These are phyloP conservation scores for Pseudogymnoascus sp. DNA, from an alignment of 2,329 filamentous ascomycete species.

Conservation along the genomic window DNA sequence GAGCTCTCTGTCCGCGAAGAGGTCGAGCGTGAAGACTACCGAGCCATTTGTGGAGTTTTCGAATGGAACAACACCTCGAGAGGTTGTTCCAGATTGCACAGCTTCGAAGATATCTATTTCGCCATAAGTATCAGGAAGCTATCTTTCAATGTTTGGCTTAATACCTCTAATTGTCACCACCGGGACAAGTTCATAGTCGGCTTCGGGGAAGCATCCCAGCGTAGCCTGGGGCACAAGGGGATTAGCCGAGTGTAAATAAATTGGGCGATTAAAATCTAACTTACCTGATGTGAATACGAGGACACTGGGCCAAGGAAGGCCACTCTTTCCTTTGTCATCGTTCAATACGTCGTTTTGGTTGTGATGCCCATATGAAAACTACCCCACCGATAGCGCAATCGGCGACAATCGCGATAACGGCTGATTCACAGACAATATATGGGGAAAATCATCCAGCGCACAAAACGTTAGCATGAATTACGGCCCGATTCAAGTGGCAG, in stretches of 20 bases:
- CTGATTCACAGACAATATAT: background rate
- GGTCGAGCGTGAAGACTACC: slow-evolving; percentile 82
- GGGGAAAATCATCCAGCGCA: background rate
- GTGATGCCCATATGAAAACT: slow-evolving; percentile 7
- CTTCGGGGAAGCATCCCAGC: slow-evolving; percentile 38
- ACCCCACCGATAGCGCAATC: slow-evolving; percentile 7
- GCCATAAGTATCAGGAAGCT: background rate
- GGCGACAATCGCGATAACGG: slow-evolving; percentile 3
- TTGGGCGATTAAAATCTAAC: no score
- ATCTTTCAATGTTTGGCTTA: slow-evolving; percentile 8
- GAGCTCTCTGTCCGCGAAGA: slow-evolving; percentile 65
- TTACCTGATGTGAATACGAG: slow-evolving; percentile 63
- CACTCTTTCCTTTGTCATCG: slow-evolving; percentile 24
- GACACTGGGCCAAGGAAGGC: slow-evolving; percentile 56
- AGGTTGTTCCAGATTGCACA: slow-evolving; percentile 56
- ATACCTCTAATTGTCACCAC: slow-evolving; percentile 36
- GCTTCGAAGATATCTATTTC: slow-evolving; percentile 65
- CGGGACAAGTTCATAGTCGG: slow-evolving; percentile 31
- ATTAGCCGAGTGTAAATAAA: no score
- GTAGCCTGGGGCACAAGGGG: slow-evolving; percentile 39
- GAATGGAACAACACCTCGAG: slow-evolving; percentile 80
- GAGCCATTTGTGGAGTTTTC: slow-evolving; percentile 95
- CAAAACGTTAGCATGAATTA: background rate
- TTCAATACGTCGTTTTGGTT: slow-evolving; percentile 3
- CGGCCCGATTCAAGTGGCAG: background rate